A percentile compares a stretch with the other conserved stretches of the same genome.
Conservation (phyloP, 2,329 filamentous ascomycete species). For the Fusarium udum region DNA sequence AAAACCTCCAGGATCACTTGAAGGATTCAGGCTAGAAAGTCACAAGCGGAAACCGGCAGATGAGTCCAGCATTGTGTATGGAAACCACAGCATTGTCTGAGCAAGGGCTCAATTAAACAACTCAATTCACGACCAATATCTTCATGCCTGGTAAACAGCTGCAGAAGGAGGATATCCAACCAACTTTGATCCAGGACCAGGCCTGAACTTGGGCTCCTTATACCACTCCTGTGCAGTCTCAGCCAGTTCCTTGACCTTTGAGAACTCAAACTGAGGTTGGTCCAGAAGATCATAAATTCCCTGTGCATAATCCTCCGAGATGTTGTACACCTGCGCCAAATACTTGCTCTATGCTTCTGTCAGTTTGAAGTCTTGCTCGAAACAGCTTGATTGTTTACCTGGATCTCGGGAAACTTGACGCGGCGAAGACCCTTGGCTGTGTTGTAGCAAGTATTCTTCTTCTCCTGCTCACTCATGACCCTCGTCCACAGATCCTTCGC, state of each 20-base stretch:
- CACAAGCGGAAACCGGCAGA: not conserved
- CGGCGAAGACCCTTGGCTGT: not conserved
- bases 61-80: fast-evolving
- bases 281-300: not conserved
- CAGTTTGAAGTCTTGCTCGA: fast-evolving
- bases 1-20: not conserved
- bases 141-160: not conserved
- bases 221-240: slow-evolving; percentile 6
- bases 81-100: not conserved
- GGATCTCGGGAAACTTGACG: not conserved
- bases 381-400: not conserved
- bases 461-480: slow-evolving; percentile 1
- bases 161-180: not conserved
- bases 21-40: not conserved
- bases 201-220: slow-evolving; percentile 9
- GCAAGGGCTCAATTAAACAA: not conserved
- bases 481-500: slow-evolving; percentile 1
- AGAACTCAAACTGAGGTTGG: not conserved
- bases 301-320: not conserved
- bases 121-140: no score
- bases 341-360: not conserved
- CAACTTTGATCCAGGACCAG: not conserved
- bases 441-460: slow-evolving; percentile 9
- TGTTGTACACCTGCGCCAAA: not conserved
- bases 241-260: not conserved